phyloP scores from a whole-genome alignment of 495 filamentous ascomycete species.

The Neurospora sp. region DNA sequence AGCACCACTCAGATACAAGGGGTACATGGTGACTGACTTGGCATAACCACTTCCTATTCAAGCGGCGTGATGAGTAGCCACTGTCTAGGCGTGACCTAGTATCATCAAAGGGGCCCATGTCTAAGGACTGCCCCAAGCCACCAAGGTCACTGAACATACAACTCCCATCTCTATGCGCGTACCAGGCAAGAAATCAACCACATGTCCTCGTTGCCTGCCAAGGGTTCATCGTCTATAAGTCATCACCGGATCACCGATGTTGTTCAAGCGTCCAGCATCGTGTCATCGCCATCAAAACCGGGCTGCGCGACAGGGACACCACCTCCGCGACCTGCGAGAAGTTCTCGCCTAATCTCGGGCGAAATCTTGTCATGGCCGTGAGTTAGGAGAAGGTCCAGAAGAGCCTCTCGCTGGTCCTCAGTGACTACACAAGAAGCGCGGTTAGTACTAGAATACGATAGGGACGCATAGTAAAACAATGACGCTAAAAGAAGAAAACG shows the following conservation, averaged over 20 bases:
- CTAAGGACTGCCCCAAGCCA: neutral
- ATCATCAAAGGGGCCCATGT: neutral
- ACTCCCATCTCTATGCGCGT: neutral
- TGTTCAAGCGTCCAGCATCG: slow-evolving; percentile 50
- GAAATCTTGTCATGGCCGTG: slow-evolving; percentile 84
- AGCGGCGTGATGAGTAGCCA: neutral
- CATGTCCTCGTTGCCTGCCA: neutral
- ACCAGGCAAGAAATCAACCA: neutral
- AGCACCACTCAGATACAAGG: neutral
- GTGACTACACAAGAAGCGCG: slow-evolving; percentile 10
- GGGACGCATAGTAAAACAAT: neutral
- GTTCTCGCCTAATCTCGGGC: slow-evolving; percentile 82
- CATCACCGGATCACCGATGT: neutral
- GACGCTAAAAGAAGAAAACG: slow-evolving; percentile 25
- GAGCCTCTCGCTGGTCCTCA: slow-evolving; percentile 74
- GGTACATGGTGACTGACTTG: neutral
- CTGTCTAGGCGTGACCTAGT: neutral
- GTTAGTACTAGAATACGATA: neutral
- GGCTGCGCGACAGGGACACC: slow-evolving; percentile 57
- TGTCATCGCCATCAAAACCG: slow-evolving; percentile 71
- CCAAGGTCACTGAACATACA: neutral
- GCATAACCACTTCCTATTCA: neutral
- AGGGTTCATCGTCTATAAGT: neutral
- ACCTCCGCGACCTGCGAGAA: slow-evolving; percentile 79
- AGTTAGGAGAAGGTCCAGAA: slow-evolving; percentile 78